Base-by-base conservation (phyloP, 2,329 filamentous ascomycete genomes). In the Amauroascus niger region DNA sequence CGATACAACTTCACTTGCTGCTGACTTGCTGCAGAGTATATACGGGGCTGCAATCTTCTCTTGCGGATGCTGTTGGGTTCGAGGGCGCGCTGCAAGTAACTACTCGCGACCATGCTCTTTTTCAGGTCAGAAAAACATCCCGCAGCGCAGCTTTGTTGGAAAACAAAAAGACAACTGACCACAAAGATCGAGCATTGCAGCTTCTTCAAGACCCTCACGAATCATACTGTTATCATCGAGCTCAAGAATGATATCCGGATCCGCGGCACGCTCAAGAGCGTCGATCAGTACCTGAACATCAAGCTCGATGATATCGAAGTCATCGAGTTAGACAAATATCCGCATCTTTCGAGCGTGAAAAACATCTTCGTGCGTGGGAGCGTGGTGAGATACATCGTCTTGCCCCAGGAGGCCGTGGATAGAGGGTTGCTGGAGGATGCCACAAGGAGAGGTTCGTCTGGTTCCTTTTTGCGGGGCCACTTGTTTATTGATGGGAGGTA, bases 221-320 rank as follows among this genome's bases (percentile, higher is more conserved):
- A 96, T 76, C 86, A 93, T 63, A 84, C 94, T 76, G 90, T 98
- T 66, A 97, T 90, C 45, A 89, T 98, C 68, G 93, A 98, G 77
- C 87, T 98, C 70, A 98, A 98, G 76, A 98, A 98, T 71, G 93
- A 98, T 74, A 95, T 98, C 63, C 89, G 90, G 68, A 94, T 98
- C 70, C 87, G 88, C 64, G 93, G 93, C 61, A 94, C 85, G 33
- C 79, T 98, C 61, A 98, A 97, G 78, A 94, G 87, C 67, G 91
- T 98, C 61, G 93, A 98, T 70, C 93, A 97, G 76, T 98, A 95
- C 74, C 82, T 98, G 67, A 98, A 98, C 75, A 96, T 98, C 75
- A 97, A 97, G 77, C 82, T 98, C 49, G 93, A 98, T 67, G 88
- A 96, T 66, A 94, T 97, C 57, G 80, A 84, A 59, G 91, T 97